Conservation (phyloP, 1,284 basidiomycete genomes). For the Meira miltonrushii region DNA sequence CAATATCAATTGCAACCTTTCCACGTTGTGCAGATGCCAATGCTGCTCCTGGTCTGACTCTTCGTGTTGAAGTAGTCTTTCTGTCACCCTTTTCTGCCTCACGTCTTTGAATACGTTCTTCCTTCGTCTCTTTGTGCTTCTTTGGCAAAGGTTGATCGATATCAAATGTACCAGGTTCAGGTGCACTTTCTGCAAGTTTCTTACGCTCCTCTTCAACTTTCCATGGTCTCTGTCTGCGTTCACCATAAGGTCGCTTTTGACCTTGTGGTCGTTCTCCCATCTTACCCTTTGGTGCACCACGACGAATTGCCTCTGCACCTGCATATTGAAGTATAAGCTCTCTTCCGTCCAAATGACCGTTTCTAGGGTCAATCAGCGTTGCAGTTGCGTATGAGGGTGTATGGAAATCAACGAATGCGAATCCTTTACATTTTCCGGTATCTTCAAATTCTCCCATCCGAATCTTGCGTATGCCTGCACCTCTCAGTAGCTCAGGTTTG, state of each 20-base stretch:
- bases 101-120: slow-evolving; percentile 39
- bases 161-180: slow-evolving; percentile 41
- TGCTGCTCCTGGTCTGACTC: slow-evolving; percentile 81
- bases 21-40: slow-evolving; percentile 81
- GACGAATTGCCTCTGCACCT: slow-evolving; percentile 69
- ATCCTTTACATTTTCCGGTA: slow-evolving; percentile 90
- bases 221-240: background rate
- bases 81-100: slow-evolving; percentile 17
- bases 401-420: slow-evolving; percentile 90
- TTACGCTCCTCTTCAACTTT: background rate
- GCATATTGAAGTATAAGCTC: slow-evolving; percentile 84
- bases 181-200: slow-evolving; percentile 12
- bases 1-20: slow-evolving; percentile 70
- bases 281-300: slow-evolving; percentile 32
- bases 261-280: slow-evolving; percentile 3
- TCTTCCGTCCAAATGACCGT: slow-evolving; percentile 76
- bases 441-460: slow-evolving; percentile 95
- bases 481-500: slow-evolving; percentile 11
- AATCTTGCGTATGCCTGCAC: slow-evolving; percentile 74
- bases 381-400: slow-evolving; percentile 71
- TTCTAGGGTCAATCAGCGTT: slow-evolving; percentile 74
- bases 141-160: slow-evolving; percentile 27
- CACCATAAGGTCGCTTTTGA: background rate
- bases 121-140: slow-evolving; percentile 36
- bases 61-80: slow-evolving; percentile 33